Base-by-base conservation (phyloP, 73 alveolate species). In the Paramecium caudatum region DNA sequence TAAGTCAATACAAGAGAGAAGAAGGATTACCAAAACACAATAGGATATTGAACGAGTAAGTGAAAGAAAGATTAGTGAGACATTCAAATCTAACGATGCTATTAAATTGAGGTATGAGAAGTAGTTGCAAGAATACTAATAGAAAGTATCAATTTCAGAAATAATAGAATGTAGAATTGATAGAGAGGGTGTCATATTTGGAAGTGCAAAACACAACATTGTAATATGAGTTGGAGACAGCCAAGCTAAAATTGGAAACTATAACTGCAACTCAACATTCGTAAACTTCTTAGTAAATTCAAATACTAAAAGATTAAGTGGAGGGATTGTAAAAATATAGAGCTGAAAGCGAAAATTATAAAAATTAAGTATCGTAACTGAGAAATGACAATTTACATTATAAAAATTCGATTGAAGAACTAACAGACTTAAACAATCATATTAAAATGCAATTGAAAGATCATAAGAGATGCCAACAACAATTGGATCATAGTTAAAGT, bases 151-250 rank as follows among this genome's bases (percentile, higher is more conserved):
- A 30, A 33, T 32, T 65, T n/a, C 34, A 65, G 27, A 30, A 65
- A 65, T n/a, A 10, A 13, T 65, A 65, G 83, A 65, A 65, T 65
- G 16, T 65, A 65, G 47, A 65, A 15, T 30, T 36, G 49, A 30
- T 65, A 25, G 83, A 65, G 5, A 65, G 39, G 8, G 15, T 65
- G 34, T 65, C 83, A 33, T 33, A 65, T 65, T 65, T 65, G 34
- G 83, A 65, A 65, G 49, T 65, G 16, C 23, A 65, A 8, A 65
- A 65, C 8, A 36, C 83, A 3, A 65, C 47, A 13, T 16, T 65
- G 15, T 65, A 32, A 65, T 65, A 65, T 65, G 83, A 65, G 34
- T 33, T 65, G 37, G 83, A 65, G 39, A 36, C 83, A 27, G 27
- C 49, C 12, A 65, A 30, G 34, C 17, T 65, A 15, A 65, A 65